Conservation (phyloP, 192 early-diverging fungal species). For the Piromyces finnis region DNA sequence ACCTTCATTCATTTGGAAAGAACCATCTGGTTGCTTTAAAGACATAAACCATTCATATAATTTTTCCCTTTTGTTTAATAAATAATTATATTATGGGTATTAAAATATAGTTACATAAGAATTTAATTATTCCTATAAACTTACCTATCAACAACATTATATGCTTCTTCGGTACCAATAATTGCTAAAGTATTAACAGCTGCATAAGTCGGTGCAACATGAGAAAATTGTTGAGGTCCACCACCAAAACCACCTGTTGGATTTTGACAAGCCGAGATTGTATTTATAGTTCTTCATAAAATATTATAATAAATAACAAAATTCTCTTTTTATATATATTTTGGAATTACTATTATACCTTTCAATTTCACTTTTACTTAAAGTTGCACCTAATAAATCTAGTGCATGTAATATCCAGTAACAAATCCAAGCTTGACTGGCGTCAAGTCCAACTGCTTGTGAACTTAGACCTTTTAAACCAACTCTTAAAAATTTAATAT, state of each 20-base stretch:
- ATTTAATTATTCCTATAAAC: too few relatives aligned
- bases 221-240: slow-evolving; percentile 66
- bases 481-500: slow-evolving; percentile 32
- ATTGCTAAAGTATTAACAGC: slow-evolving; percentile 64
- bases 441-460: slow-evolving; percentile 51
- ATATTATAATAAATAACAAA: neutral
- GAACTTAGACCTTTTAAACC: slow-evolving; percentile 27
- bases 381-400: slow-evolving; percentile 43
- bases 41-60: slow-evolving; percentile 59
- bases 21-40: slow-evolving; percentile 73
- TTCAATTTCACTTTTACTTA: slow-evolving; percentile 21
- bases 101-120: too few relatives aligned
- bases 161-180: slow-evolving; percentile 55
- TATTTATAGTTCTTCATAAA: slow-evolving; percentile 26
- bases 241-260: slow-evolving; percentile 71
- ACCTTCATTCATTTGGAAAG: slow-evolving; percentile 75
- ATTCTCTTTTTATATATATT: too few relatives aligned
- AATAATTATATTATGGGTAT: too few relatives aligned
- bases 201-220: slow-evolving; percentile 80
- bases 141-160: slow-evolving; percentile 37
- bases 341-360: too few relatives aligned
- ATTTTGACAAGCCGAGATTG: slow-evolving; percentile 44
- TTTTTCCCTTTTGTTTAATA: slow-evolving; percentile 13
- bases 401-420: slow-evolving; percentile 82
- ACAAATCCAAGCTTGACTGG: slow-evolving; percentile 75